Evolutionary conservation across 176 grass and related monocot species (phyloP), one percentile per base, ranked within the genome.

Genomic region (Bothriochloa decipiens): DNA sequence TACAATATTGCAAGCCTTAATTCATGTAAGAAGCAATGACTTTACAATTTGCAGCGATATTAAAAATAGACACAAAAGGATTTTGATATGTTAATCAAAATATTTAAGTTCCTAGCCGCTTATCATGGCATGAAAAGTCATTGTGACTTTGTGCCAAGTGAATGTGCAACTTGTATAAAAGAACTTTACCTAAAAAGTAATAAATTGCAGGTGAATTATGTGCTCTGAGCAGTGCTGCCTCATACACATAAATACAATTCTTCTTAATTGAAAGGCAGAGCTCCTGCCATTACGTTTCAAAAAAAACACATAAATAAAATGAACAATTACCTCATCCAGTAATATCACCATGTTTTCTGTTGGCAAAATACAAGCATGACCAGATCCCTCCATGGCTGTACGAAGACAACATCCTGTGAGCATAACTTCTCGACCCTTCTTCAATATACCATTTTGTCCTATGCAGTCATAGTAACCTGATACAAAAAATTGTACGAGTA

Each of bases 321-420:
- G 55, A 58, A 84, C 58, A 12, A 43, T 49, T 88, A 98, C 96
- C 96, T 98, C 96, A 86, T 93, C 93, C 39, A 98, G 89, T 76
- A 98, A 87, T 77, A 93, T 88, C 42, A 98, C 81, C 74, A 98
- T 82, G 82, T 98, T 92, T 89, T 98, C 96, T 87, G 93, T 98
- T 77, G 96, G 96, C 55, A 95, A 92, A 88, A 98, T 90, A 65
- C 93, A 87, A 81, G 85, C 70, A 49, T 83, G 82, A 11, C 89
- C 87, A 84, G 89, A 93, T 74, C 93, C 96, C 85, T 92, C 93
- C 29, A 73, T 88, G 37, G 92, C 91, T 83, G 83, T 90, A 79
- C 96, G 93, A 88, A 98, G 91, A 90, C 87, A 93, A 89, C 96
- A 98, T 77, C 96, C 96, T 50, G 93, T 93, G 43, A 98, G 80